A percentile compares a stretch with the other conserved stretches of the same genome.
phyloP scores from a whole-genome alignment of 2,329 filamentous ascomycete species.

The Lithohypha guttulata region DNA sequence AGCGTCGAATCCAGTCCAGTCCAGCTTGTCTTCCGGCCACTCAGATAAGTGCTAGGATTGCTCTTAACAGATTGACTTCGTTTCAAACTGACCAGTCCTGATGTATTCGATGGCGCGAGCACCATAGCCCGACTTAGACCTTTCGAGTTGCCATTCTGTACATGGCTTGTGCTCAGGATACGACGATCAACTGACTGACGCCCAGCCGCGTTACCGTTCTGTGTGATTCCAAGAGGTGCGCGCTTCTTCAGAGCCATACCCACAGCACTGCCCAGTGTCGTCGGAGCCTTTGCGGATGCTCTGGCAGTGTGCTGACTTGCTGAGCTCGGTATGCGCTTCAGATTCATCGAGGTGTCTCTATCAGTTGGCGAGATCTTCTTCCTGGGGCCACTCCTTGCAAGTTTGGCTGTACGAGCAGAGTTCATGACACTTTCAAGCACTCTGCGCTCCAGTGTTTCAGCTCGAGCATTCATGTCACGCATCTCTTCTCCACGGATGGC shows the following conservation, averaged over 20 bases:
- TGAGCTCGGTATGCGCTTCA: conserved; percentile 41
- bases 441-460: conserved; percentile 77
- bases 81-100: conserved; percentile 50
- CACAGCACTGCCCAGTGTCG: conserved; percentile 24
- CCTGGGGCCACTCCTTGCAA: conserved; percentile 41
- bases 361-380: conserved; percentile 16
- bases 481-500: conserved; percentile 84
- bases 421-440: conserved; percentile 95
- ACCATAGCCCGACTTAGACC: conserved; percentile 36
- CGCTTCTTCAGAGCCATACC: conserved; percentile 42
- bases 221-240: conserved; percentile 33
- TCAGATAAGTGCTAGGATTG: conserved; percentile 36
- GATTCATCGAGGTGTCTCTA: conserved; percentile 37
- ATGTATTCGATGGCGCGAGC: conserved; percentile 22
- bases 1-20: conserved; percentile 34
- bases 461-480: conserved; percentile 77
- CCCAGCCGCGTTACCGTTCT: conserved; percentile 35
- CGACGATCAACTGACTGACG: conserved; percentile 49
- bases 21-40: conserved; percentile 60
- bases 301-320: conserved; percentile 32
- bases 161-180: conserved; percentile 84
- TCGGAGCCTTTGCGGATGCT: conserved; percentile 27
- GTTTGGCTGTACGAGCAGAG: conserved; percentile 69
- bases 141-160: conserved; percentile 55
- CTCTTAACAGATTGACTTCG: conserved; percentile 69